Conservation (phyloP, 495 filamentous ascomycete species). For the Podospora tetraspora region DNA sequence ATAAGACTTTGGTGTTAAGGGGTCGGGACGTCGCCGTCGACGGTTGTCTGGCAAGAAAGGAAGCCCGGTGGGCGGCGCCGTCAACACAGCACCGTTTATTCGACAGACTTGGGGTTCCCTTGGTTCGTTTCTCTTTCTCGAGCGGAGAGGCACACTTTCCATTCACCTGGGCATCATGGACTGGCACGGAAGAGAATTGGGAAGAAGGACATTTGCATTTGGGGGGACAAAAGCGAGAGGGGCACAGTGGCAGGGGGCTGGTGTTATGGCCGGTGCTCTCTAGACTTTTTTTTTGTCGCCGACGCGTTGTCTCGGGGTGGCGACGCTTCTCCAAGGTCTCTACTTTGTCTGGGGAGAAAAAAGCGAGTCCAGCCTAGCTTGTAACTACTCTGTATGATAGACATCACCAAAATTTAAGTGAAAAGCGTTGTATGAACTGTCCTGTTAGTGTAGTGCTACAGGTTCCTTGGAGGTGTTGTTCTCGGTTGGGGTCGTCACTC, state of each 20-base stretch:
- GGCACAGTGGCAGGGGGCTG: conserved; percentile 1
- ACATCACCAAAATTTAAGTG: conserved; percentile 18
- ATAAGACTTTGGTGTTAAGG: not conserved
- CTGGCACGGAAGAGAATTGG: not conserved
- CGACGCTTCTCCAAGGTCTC: not conserved
- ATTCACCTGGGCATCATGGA: not conserved
- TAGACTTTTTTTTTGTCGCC: conserved; percentile 19
- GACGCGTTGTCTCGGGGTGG: not conserved
- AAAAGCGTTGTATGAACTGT: conserved; percentile 15
- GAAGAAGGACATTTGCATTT: conserved; percentile 13
- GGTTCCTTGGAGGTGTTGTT: not conserved
- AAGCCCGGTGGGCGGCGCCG: not conserved
- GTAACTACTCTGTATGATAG: conserved; percentile 26
- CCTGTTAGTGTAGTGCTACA: not conserved
- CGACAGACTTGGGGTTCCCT: not conserved
- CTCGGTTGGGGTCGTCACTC: not conserved
- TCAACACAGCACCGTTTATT: not conserved
- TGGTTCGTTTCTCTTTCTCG: not conserved
- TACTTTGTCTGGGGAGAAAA: conserved; percentile 17
- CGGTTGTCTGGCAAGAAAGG: not conserved
- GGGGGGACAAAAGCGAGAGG: not conserved
- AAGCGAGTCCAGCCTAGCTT: conserved; percentile 21
- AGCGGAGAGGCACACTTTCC: not conserved
- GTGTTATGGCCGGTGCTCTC: conserved; percentile 10
- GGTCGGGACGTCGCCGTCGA: not conserved